Conservation (phyloP, 2,329 filamentous ascomycete species). For the Fusarium continuum region DNA sequence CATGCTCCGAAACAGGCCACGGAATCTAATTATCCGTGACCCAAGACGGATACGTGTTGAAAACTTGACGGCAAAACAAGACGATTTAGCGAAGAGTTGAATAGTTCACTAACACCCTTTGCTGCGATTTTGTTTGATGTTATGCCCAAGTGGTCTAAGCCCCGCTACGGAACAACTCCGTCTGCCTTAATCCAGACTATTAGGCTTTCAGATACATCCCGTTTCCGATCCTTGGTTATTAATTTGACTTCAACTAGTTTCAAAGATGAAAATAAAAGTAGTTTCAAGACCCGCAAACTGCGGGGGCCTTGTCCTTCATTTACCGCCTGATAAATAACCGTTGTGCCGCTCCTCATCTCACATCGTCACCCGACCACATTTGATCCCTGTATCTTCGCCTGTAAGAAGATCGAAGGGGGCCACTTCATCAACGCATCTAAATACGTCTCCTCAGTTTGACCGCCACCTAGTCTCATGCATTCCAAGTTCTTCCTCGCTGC, state of each 20-base stretch:
- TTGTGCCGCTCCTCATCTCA: too few species aligned
- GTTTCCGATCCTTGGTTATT: background rate
- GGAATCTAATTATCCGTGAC: conserved; percentile 15
- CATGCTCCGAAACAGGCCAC: background rate
- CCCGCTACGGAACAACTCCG: conserved; percentile 15
- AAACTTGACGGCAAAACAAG: background rate
- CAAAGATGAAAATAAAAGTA: background rate
- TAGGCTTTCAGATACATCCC: background rate
- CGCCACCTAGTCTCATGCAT: background rate
- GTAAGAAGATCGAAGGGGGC: too few species aligned
- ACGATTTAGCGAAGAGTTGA: background rate
- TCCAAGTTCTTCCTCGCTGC: background rate
- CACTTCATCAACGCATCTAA: too few species aligned
- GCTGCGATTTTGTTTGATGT: rapidly evolving
- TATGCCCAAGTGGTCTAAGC: background rate
- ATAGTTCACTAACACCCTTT: background rate
- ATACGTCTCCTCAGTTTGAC: too few species aligned
- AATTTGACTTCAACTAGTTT: background rate
- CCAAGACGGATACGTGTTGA: background rate
- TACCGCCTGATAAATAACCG: background rate
- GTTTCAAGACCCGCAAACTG: background rate
- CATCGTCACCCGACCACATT: too few species aligned
- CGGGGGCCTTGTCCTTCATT: background rate
- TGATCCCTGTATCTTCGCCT: too few species aligned
- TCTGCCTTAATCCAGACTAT: background rate